A percentile compares a stretch with the other conserved stretches of the same genome.
These are phyloP conservation scores for Bonia amplexicaulis DNA, from an alignment of 176 grass and related monocot species.

Conservation along the genomic window DNA sequence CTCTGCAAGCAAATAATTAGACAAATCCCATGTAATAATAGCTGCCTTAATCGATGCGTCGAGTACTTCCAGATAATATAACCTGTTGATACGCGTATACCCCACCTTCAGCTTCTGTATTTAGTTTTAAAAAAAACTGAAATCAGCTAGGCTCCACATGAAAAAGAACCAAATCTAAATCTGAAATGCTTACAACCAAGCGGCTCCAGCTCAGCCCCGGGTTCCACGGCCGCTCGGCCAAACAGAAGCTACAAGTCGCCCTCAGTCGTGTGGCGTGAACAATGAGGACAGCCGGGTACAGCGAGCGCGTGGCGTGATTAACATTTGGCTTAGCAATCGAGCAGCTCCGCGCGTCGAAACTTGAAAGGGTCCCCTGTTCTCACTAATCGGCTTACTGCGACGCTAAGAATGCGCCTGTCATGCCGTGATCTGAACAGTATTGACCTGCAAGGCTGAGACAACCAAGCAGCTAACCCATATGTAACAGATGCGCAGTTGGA, in stretches of 20 bases:
- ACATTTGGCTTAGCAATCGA: background rate
- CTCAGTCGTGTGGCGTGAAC: background rate
- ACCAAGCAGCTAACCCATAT: background rate
- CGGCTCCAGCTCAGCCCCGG: background rate
- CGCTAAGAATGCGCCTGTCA: background rate
- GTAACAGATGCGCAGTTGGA: background rate
- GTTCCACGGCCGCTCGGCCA: background rate
- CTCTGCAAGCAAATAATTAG: background rate
- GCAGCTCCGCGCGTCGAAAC: background rate
- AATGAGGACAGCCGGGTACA: background rate
- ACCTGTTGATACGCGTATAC: background rate
- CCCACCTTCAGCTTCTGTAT: background rate
- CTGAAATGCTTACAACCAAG: background rate
- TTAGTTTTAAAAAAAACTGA: too few relatives aligned
- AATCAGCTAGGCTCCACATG: too few relatives aligned
- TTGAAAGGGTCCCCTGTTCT: too few relatives aligned
- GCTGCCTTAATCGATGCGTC: background rate
- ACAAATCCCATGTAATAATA: background rate
- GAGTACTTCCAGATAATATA: background rate
- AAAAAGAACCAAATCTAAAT: background rate
- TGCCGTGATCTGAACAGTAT: background rate
- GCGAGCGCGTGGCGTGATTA: background rate
- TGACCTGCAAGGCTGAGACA: background rate
- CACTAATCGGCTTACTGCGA: background rate
- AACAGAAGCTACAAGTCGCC: background rate